These are phyloP conservation scores for Colletotrichum chlorophyti DNA, from an alignment of 2,329 filamentous ascomycete genomes.

Conservation along the genomic window DNA sequence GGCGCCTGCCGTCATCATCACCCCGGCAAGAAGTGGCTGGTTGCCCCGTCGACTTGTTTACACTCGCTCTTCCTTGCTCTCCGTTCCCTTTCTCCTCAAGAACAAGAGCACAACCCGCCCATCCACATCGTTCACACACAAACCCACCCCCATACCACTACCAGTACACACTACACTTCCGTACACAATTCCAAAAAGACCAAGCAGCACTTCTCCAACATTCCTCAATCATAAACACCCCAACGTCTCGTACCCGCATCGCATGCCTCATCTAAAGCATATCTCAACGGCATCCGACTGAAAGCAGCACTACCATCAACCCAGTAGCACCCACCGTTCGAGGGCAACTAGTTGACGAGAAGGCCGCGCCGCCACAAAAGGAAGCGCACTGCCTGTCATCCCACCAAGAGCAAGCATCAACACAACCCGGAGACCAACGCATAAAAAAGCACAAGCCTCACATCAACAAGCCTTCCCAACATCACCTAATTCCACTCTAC, in stretches of 20 bases:
- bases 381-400: not conserved
- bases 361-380: not conserved
- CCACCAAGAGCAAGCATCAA: constrained; percentile 7
- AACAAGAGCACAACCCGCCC: constrained; percentile 29
- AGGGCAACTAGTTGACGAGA: not conserved
- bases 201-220: constrained; percentile 25
- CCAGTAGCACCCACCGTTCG: not conserved
- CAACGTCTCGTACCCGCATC: constrained; percentile 17
- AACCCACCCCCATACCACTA: constrained; percentile 27
- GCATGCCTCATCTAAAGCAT: constrained; percentile 6
- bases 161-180: too few relatives aligned
- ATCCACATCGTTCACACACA: constrained; percentile 27
- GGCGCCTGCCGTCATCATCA: constrained; percentile 29
- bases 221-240: constrained; percentile 21
- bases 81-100: constrained; percentile 28
- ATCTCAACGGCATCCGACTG: constrained; percentile 24
- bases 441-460: constrained; percentile 23
- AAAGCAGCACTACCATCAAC: constrained; percentile 4
- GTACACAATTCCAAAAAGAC: constrained; percentile 16
- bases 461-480: constrained; percentile 15
- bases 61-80: constrained; percentile 28
- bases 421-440: constrained; percentile 19
- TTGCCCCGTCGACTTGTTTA: constrained; percentile 37
- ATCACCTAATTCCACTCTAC: constrained; percentile 1
- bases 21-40: constrained; percentile 30